A percentile compares a stretch with the other conserved stretches of the same genome.
Evolutionary conservation across 257 asterid genomes (phyloP).

Genomic region (Primulina eburnea): DNA sequence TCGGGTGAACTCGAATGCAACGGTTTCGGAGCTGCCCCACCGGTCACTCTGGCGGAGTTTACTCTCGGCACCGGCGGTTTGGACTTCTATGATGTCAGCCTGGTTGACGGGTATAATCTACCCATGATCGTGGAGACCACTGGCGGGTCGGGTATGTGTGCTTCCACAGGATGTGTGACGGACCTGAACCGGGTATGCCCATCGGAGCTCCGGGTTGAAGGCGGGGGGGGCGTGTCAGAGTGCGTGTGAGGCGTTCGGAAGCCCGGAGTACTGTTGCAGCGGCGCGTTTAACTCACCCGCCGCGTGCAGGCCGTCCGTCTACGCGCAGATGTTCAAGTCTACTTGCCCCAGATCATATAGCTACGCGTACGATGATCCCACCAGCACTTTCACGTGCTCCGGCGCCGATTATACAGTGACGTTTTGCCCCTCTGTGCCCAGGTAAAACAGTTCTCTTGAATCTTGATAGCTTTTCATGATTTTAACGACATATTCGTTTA

Average conservation of each 20-base stretch:
- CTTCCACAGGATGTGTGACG: conserved; percentile 90
- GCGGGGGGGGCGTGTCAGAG: conserved; percentile 72
- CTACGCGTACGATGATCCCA: conserved; percentile 95
- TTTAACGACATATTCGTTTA: too few species aligned
- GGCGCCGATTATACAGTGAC: conserved; percentile 84
- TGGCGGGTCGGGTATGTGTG: conserved; percentile 91
- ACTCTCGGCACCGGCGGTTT: conserved; percentile 66
- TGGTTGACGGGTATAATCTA: conserved; percentile 89
- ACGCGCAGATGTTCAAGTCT: conserved; percentile 75
- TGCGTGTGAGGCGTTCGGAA: conserved; percentile 88
- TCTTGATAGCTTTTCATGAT: too few species aligned
- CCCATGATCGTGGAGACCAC: conserved; percentile 74
- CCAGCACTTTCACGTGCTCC: conserved; percentile 90
- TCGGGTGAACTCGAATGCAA: conserved; percentile 74
- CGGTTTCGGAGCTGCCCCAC: conserved; percentile 92
- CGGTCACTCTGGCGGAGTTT: conserved; percentile 92
- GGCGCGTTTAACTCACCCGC: conserved; percentile 84
- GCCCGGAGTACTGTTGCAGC: conserved; percentile 84
- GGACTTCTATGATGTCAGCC: conserved; percentile 88
- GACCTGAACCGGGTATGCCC: conserved; percentile 92
- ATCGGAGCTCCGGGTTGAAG: conserved; percentile 62
- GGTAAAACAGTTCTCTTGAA: conserved; percentile 32
- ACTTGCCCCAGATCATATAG: conserved; percentile 88
- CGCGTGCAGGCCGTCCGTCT: conserved; percentile 74
- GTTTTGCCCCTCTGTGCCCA: conserved; percentile 82